A percentile compares a stretch with the other conserved stretches of the same genome.
Evolutionary conservation across 495 filamentous ascomycete species (phyloP).

Genomic region (Venustampulla echinocandica): DNA sequence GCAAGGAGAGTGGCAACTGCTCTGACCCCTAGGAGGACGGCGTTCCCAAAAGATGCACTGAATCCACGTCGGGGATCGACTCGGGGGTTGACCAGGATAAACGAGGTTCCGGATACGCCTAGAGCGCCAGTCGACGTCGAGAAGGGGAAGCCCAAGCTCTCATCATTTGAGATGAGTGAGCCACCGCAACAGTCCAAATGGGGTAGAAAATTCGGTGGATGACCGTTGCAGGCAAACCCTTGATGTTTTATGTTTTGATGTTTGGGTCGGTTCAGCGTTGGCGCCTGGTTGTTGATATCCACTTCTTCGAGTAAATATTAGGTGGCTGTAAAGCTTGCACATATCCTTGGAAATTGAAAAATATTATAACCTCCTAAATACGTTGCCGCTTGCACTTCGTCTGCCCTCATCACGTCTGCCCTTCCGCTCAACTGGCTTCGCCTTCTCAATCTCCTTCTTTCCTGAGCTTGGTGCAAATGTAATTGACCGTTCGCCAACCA

Average conservation of each 20-base stretch:
- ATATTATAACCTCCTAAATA: conserved; percentile 51
- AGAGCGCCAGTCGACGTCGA: conserved; percentile 39
- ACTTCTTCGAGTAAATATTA: conserved; percentile 11
- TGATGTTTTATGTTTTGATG: neutral
- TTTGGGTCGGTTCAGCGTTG: neutral
- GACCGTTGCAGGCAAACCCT: conserved; percentile 2
- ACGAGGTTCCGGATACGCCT: conserved; percentile 45
- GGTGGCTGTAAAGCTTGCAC: conserved; percentile 1
- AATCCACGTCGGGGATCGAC: conserved; percentile 18
- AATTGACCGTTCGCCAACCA: conserved; percentile 76
- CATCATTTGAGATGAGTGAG: conserved; percentile 19
- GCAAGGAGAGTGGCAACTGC: conserved; percentile 43
- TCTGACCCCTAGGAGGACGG: conserved; percentile 43
- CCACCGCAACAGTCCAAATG: conserved; percentile 19
- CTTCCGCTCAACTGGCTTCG: conserved; percentile 28
- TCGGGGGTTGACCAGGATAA: conserved; percentile 30
- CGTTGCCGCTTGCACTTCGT: conserved; percentile 68
- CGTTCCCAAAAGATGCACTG: conserved; percentile 45
- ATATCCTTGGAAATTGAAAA: neutral
- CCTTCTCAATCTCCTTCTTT: conserved; percentile 37
- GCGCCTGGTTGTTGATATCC: neutral
- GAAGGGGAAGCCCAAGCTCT: conserved; percentile 33
- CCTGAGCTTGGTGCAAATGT: conserved; percentile 68
- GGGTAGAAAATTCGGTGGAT: conserved; percentile 14
- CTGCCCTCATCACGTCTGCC: conserved; percentile 39